A percentile compares a stretch with the other conserved stretches of the same genome.
These are phyloP conservation scores for Ganoderma resinaceum DNA, from an alignment of 1,284 basidiomycete species.

Conservation along the genomic window DNA sequence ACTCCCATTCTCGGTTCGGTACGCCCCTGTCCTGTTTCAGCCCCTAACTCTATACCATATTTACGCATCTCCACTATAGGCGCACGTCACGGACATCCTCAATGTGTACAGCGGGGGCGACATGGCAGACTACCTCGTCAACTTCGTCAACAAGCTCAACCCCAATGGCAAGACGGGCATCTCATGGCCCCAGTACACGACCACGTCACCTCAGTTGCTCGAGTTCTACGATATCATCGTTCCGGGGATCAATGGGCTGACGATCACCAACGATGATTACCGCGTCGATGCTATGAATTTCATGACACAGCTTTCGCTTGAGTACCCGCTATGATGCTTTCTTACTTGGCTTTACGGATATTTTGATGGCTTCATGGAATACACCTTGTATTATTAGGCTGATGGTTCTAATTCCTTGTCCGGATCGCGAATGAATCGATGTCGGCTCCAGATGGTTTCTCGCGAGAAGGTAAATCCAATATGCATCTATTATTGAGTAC, in stretches of 20 bases:
- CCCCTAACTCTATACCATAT: neutral
- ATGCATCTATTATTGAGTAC: no score
- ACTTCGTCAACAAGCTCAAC: slow-evolving; percentile 36
- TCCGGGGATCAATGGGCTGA: slow-evolving; percentile 29
- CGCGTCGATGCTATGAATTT: slow-evolving; percentile 44
- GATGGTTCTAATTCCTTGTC: neutral
- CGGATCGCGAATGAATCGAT: neutral
- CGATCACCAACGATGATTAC: slow-evolving; percentile 39
- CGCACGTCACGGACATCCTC: slow-evolving; percentile 32
- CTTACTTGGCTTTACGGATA: neutral
- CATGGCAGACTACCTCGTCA: slow-evolving; percentile 32
- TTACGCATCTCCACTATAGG: neutral
- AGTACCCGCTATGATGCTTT: slow-evolving; percentile 10
- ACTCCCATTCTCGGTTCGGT: slow-evolving; percentile 37
- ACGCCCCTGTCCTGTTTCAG: slow-evolving; percentile 26
- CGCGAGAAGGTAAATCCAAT: no score
- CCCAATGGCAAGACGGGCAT: slow-evolving; percentile 30
- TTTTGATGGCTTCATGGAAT: neutral
- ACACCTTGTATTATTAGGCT: neutral
- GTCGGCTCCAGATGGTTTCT: no score
- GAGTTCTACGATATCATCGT: slow-evolving; percentile 28
- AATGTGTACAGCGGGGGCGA: slow-evolving; percentile 30
- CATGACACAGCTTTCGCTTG: slow-evolving; percentile 41
- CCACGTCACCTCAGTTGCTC: slow-evolving; percentile 24
- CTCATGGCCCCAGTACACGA: slow-evolving; percentile 30